Percentiles rank a stretch among this genome's conserved stretches.
Evolutionary conservation across 2,329 filamentous ascomycete species (phyloP).

Genomic region (Amphichorda felina): DNA sequence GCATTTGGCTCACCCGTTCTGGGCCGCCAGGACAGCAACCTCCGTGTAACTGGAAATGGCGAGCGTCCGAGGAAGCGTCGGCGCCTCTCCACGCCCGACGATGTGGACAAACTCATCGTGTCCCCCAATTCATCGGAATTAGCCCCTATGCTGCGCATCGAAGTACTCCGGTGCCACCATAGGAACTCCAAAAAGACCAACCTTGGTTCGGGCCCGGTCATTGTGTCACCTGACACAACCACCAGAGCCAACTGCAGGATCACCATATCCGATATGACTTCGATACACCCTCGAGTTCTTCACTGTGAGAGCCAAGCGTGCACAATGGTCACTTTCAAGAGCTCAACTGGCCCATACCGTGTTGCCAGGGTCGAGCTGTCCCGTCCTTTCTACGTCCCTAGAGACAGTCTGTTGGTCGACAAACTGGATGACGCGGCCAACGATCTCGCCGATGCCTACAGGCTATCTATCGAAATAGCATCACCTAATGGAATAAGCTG

Average conservation of each 20-base stretch:
- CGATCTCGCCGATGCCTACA: constrained; percentile 36
- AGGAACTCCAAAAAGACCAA: constrained; percentile 28
- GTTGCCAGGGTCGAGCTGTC: constrained; percentile 35
- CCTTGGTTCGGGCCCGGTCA: constrained; percentile 11
- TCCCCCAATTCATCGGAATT: constrained; percentile 17
- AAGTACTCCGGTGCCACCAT: constrained; percentile 40
- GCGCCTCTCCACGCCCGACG: constrained; percentile 28
- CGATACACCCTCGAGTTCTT: constrained; percentile 27
- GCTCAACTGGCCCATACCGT: constrained; percentile 29
- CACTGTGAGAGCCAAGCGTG: constrained; percentile 44
- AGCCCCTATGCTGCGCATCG: constrained; percentile 34
- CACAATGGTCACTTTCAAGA: constrained; percentile 36
- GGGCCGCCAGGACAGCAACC: neutral
- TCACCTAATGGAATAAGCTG: constrained; percentile 35
- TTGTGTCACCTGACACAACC: constrained; percentile 16
- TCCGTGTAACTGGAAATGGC: constrained; percentile 8
- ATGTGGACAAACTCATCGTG: constrained; percentile 19
- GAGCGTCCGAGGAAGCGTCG: constrained; percentile 30
- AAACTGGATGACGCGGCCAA: constrained; percentile 28
- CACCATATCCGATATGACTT: constrained; percentile 21
- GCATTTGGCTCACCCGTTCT: neutral
- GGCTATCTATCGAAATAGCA: constrained; percentile 38
- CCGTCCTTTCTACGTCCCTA: constrained; percentile 36
- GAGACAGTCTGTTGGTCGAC: constrained; percentile 35
- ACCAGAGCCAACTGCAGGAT: constrained; percentile 24